A percentile compares a stretch with the other conserved stretches of the same genome.
Evolutionary conservation across 1,284 basidiomycete species (phyloP).

Genomic region (Cystobasidium sp.): DNA sequence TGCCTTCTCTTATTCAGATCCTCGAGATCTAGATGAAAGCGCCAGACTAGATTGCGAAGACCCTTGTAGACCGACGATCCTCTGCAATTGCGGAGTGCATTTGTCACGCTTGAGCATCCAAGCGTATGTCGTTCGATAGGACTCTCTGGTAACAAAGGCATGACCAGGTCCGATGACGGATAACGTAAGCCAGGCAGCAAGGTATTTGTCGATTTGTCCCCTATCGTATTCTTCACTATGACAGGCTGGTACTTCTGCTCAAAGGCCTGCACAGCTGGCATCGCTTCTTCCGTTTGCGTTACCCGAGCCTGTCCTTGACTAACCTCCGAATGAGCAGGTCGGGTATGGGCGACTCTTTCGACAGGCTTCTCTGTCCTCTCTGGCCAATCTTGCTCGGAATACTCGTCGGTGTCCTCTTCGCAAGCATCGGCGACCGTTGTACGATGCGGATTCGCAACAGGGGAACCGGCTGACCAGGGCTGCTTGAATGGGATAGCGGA

Average conservation of each 20-base stretch:
- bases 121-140: background rate
- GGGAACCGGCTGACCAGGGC: too few species aligned
- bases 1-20: slow-evolving; percentile 32
- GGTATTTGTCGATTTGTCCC: background rate
- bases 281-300: too few species aligned
- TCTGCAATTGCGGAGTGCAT: slow-evolving; percentile 6
- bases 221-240: background rate
- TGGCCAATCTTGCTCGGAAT: too few species aligned
- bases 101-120: background rate
- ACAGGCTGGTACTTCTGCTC: background rate
- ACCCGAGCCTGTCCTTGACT: too few species aligned
- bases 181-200: background rate
- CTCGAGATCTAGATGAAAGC: slow-evolving; percentile 32
- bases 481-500: too few species aligned
- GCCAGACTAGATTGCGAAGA: slow-evolving; percentile 9
- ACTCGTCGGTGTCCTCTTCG: too few species aligned
- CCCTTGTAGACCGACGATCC: slow-evolving; percentile 23
- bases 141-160: background rate
- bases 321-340: too few species aligned
- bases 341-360: too few species aligned
- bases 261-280: too few species aligned
- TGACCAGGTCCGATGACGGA: background rate
- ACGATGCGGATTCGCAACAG: too few species aligned
- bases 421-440: too few species aligned
- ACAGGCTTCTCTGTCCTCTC: too few species aligned